A percentile compares a stretch with the other conserved stretches of the same genome.
Conservation (phyloP, 352 stramenopile genomes). For the Phytopythium kandeliae region DNA sequence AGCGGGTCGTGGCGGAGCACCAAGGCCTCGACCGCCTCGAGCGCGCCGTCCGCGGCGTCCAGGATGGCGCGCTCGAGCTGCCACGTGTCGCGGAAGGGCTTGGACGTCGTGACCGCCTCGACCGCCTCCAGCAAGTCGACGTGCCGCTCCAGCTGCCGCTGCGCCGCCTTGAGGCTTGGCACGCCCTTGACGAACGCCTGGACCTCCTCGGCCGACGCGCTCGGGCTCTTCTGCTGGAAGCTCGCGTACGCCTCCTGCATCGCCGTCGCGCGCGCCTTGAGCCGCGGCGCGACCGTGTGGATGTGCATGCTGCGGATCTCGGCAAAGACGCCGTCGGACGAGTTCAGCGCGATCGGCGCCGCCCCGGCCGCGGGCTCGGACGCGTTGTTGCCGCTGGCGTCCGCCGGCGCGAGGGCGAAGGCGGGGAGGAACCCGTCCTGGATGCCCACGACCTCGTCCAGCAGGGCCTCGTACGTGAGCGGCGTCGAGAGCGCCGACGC, state of each 20-base stretch:
- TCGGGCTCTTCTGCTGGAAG: constrained; percentile 44
- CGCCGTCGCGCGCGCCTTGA: constrained; percentile 43
- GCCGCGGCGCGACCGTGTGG: constrained; percentile 32
- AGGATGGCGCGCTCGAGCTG: constrained; percentile 62
- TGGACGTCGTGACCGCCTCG: constrained; percentile 31
- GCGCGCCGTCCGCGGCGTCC: constrained; percentile 28
- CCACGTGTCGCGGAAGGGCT: constrained; percentile 61
- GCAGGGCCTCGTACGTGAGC: constrained; percentile 63
- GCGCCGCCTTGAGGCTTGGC: constrained; percentile 47
- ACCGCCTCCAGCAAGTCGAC: constrained; percentile 54
- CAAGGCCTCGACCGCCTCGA: constrained; percentile 49
- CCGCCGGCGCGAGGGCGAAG: constrained; percentile 13
- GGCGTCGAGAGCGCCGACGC: constrained; percentile 59
- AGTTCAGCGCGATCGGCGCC: constrained; percentile 48
- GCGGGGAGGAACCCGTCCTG: constrained; percentile 52
- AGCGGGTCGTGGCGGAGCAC: constrained; percentile 53
- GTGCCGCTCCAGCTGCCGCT: constrained; percentile 54
- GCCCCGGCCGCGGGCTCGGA: not conserved
- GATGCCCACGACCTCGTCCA: constrained; percentile 62
- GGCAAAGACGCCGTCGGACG: constrained; percentile 42
- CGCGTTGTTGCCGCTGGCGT: not conserved
- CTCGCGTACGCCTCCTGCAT: constrained; percentile 48
- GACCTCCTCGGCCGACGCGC: constrained; percentile 48
- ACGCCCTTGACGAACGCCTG: constrained; percentile 69
- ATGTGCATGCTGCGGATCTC: constrained; percentile 66